These are phyloP conservation scores for Leccinum variabile DNA, from an alignment of 1,284 basidiomycete species.

Conservation along the genomic window DNA sequence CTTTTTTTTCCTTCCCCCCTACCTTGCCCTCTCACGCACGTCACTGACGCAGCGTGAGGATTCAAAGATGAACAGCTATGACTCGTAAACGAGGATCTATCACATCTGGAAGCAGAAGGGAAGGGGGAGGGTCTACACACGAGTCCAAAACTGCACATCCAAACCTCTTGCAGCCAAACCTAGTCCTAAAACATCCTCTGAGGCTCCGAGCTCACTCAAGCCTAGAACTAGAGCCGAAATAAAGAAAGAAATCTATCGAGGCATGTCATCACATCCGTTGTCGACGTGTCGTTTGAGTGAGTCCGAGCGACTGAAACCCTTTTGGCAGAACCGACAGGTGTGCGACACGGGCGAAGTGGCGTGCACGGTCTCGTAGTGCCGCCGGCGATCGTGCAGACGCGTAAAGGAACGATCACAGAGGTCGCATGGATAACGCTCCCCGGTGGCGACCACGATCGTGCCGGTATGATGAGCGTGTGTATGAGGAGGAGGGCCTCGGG, in stretches of 20 bases:
- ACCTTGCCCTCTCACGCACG: background rate
- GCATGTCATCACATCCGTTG: conserved; percentile 67
- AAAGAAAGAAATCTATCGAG: conserved; percentile 32
- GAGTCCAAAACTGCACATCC: conserved; percentile 21
- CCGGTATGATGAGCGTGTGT: conserved; percentile 14
- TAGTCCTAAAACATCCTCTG: conserved; percentile 17
- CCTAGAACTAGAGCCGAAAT: conserved; percentile 3
- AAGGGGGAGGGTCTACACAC: conserved; percentile 7
- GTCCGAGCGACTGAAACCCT: conserved; percentile 68
- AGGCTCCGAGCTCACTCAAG: conserved; percentile 16
- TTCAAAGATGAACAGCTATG: conserved; percentile 16
- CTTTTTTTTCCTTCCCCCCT: background rate
- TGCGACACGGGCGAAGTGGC: conserved; percentile 57
- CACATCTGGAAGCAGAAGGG: conserved; percentile 16
- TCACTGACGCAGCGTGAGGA: conserved; percentile 12
- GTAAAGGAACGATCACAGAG: conserved; percentile 75
- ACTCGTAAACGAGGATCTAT: conserved; percentile 18
- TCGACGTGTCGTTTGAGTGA: conserved; percentile 62
- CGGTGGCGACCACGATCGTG: conserved; percentile 31
- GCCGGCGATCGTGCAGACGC: conserved; percentile 73
- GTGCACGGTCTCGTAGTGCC: conserved; percentile 77
- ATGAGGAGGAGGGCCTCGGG: conserved; percentile 17
- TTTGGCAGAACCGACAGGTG: conserved; percentile 65
- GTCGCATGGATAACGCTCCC: conserved; percentile 65
- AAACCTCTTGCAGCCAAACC: conserved; percentile 15